Evolutionary conservation across 106 monocot genomes (phyloP).

Genomic region (Hemerocallis citrina): DNA sequence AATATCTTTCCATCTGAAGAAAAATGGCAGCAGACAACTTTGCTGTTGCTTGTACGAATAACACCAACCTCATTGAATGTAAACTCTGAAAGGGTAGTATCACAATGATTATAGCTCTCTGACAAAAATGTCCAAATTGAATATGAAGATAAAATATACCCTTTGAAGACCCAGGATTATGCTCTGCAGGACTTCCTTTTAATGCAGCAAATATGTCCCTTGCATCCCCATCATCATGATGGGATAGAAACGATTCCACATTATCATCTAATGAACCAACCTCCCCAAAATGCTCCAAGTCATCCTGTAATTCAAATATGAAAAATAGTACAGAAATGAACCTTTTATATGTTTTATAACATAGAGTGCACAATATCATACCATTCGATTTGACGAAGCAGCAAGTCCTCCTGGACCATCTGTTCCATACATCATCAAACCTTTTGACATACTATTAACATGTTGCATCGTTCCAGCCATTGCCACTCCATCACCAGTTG

Average conservation of each 20-base stretch:
- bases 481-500: slow-evolving; percentile 64
- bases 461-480: slow-evolving; percentile 63
- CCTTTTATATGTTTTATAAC: background rate
- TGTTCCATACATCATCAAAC: slow-evolving; percentile 69
- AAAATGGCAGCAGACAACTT: slow-evolving; percentile 91
- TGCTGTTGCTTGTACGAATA: slow-evolving; percentile 71
- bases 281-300: slow-evolving; percentile 80
- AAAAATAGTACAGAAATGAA: background rate
- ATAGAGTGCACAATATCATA: slow-evolving; percentile 16
- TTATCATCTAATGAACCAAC: slow-evolving; percentile 91
- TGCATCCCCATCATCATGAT: slow-evolving; percentile 80
- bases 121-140: background rate
- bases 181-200: slow-evolving; percentile 66
- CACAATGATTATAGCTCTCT: background rate
- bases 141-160: slow-evolving; percentile 23
- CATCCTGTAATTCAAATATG: slow-evolving; percentile 45
- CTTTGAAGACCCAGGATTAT: slow-evolving; percentile 63
- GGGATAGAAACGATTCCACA: slow-evolving; percentile 93
- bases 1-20: slow-evolving; percentile 91
- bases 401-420: slow-evolving; percentile 75
- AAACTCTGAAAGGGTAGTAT: slow-evolving; percentile 35
- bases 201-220: slow-evolving; percentile 86
- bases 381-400: slow-evolving; percentile 93
- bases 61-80: slow-evolving; percentile 58
- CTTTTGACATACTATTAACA: slow-evolving; percentile 65